Percentiles rank a stretch among this genome's conserved stretches.
Evolutionary conservation across 352 stramenopile species (phyloP).

Genomic region (Globisporangium middletonii): DNA sequence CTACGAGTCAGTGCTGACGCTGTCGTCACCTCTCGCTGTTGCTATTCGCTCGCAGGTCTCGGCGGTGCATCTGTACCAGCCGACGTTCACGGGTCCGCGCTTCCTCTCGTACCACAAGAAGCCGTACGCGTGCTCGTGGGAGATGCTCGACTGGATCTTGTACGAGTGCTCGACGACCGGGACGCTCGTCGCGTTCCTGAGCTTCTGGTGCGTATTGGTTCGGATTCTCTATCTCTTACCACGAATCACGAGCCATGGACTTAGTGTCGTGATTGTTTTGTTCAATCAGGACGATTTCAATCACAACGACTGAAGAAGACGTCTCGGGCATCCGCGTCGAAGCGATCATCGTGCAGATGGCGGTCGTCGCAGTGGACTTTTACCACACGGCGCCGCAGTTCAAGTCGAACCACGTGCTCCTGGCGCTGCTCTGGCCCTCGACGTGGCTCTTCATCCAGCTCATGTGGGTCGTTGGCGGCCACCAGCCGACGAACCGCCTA

Average conservation of each 20-base stretch:
- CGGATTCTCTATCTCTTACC: no score
- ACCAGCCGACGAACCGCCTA: conserved; percentile 45
- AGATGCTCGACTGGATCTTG: conserved; percentile 64
- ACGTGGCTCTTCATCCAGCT: conserved; percentile 53
- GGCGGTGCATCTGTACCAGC: conserved; percentile 48
- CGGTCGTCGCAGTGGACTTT: conserved; percentile 48
- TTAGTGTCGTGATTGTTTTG: conserved; percentile 2
- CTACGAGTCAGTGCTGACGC: background rate
- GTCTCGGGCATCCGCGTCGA: conserved; percentile 26
- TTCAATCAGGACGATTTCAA: conserved; percentile 25
- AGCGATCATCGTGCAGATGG: conserved; percentile 32
- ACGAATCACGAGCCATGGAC: background rate
- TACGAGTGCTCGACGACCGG: conserved; percentile 48
- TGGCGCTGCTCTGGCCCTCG: conserved; percentile 50
- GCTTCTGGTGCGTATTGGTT: conserved; percentile 38
- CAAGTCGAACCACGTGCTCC: conserved; percentile 53
- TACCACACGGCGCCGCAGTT: conserved; percentile 56
- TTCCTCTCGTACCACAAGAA: conserved; percentile 48
- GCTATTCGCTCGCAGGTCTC: conserved; percentile 22
- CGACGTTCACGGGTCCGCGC: conserved; percentile 48
- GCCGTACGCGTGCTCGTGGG: conserved; percentile 47
- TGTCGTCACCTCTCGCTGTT: background rate
- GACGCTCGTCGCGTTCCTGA: conserved; percentile 35
- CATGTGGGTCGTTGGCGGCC: conserved; percentile 44
- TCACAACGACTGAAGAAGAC: conserved; percentile 28